Percentiles rank a stretch among this genome's conserved stretches.
Evolutionary conservation across 192 early-diverging fungal species (phyloP).

Genomic region (Backusella westeae): DNA sequence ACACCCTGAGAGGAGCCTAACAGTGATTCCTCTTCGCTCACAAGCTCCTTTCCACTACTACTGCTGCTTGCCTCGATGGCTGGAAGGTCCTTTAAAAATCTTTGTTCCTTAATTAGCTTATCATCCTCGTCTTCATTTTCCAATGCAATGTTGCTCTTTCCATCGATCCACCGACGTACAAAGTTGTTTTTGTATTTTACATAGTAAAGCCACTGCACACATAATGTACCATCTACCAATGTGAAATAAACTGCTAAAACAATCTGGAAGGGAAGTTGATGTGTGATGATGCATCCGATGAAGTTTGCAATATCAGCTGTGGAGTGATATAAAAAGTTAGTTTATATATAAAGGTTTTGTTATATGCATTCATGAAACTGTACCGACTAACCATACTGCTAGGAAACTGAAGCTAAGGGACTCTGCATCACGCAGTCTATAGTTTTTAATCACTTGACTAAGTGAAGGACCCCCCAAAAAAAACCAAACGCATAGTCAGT

Average conservation of each 20-base stretch:
- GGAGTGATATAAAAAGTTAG: background rate
- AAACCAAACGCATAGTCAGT: background rate
- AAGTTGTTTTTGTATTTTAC: conserved; percentile 16
- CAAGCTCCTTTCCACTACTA: conserved; percentile 5
- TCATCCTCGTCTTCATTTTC: background rate
- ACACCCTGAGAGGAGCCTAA: background rate
- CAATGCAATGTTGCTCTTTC: background rate
- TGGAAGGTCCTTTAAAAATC: background rate
- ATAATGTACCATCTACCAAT: conserved; percentile 24
- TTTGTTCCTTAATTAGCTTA: background rate
- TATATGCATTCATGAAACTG: background rate
- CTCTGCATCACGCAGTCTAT: conserved; percentile 42
- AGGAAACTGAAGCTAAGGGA: conserved; percentile 56
- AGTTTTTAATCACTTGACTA: conserved; percentile 57
- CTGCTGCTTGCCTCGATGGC: background rate
- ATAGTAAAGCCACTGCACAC: conserved; percentile 32
- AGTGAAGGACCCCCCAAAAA: background rate
- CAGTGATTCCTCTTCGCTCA: background rate
- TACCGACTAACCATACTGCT: conserved; percentile 58
- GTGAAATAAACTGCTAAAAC: conserved; percentile 31
- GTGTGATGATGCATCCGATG: conserved; percentile 63
- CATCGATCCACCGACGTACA: conserved; percentile 19
- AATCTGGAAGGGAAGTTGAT: conserved; percentile 68
- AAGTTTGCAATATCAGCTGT: conserved; percentile 70
- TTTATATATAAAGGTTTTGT: background rate